phyloP scores from a whole-genome alignment of 306 rosid species.

The Glycine tomentella region DNA sequence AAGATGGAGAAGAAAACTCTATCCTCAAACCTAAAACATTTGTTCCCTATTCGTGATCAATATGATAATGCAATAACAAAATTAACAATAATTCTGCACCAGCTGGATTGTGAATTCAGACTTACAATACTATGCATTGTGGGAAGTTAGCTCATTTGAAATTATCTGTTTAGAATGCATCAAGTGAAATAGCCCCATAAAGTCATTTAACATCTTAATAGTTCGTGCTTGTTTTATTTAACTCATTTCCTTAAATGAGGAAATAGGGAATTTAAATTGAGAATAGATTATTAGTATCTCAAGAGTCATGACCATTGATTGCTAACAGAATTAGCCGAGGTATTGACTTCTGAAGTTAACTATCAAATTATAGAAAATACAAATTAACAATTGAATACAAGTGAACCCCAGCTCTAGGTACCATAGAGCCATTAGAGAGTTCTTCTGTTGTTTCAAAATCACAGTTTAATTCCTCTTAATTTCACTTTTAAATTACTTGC shows the following conservation, averaged over 20 bases:
- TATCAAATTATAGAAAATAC: neutral
- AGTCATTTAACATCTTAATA: neutral
- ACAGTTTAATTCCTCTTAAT: neutral
- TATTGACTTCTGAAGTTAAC: neutral
- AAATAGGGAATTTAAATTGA: neutral
- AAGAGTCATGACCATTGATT: neutral
- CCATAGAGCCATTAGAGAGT: neutral
- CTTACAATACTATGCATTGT: neutral
- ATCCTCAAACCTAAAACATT: neutral
- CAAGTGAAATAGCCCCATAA: neutral
- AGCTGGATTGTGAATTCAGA: neutral
- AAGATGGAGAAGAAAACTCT: too few relatives aligned
- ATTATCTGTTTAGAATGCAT: neutral
- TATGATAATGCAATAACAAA: neutral
- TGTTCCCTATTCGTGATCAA: constrained; percentile 1
- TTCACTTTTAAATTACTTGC: neutral
- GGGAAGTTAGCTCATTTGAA: neutral
- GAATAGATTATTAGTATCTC: neutral
- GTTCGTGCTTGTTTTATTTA: neutral
- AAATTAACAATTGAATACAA: neutral
- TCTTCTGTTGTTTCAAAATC: neutral
- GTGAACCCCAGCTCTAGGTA: neutral
- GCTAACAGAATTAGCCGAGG: neutral
- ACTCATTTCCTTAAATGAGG: neutral
- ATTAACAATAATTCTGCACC: constrained; percentile 21